Evolutionary conservation across 805 yeast species (phyloP), one percentile per base, ranked within the genome.

Genomic region (Saturnispora silvae): DNA sequence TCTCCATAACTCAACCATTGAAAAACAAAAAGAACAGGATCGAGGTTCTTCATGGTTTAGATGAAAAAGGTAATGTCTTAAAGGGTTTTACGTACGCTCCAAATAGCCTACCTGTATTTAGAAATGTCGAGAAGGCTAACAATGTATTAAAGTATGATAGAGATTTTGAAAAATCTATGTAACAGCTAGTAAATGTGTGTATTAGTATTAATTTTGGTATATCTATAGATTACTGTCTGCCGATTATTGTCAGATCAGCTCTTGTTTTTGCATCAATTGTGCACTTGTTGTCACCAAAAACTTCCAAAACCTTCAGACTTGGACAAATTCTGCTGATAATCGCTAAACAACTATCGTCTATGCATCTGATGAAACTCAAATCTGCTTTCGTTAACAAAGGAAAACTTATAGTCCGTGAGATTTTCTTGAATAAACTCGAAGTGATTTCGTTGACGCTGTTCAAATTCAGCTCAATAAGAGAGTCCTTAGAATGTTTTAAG

Each of bases 231-330:
- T 11, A 25, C 28, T 81, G 86, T 43, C 89, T 65, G 5, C 95
- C 95, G 40, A 82, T 74, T 5, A 83, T 62, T 38, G 71, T 68
- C 27, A 83, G 53, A 11, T 75, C 80, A 4, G 62, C 60, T 38
- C 79, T 61, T 2, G 70, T 54, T 3, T 55, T 57, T 1, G 82
- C 79, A 19, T 64, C 63, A 7, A 65, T 59, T 1, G 86, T 72
- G 41, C 85, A 72, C 48, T 75, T 62, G 51, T 81, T 82, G 51
- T 80, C 66, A 1, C 96, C 96, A 54, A 78, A 85, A 13, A 84
- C 87, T 48, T 84, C 94, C 38, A 89, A 52, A 13, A 81, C 65
- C 32, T 68, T 65, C 40, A 89, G 57, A 33, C 71, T 71, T 0
- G 76, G 70, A 44, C 92, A 82, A 9, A 70, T 65, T 20, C 67